Base-by-base conservation (phyloP, 306 rosid species). In the Gleditsia sinensis region DNA sequence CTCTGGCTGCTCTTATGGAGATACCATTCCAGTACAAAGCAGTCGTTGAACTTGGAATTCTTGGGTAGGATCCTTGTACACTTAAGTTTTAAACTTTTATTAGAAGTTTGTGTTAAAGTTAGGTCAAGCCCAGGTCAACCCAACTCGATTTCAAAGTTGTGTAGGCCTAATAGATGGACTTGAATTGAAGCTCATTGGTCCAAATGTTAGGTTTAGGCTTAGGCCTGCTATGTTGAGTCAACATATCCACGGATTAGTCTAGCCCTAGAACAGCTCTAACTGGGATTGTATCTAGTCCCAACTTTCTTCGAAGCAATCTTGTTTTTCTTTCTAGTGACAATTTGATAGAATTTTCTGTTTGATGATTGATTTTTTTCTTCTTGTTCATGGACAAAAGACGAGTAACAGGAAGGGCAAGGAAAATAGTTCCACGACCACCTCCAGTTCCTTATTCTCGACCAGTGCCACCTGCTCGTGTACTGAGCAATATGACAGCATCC, bases 1-100 rank as follows among this genome's bases (percentile, higher is more conserved):
- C 98, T 81, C 84, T 94, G 2, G 90, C 94, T 49, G 98, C 97
- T 75, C 97, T 94, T 56, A 94, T 94, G 98, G 97, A 91, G 85
- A 84, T 94, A 54, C 98, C 98, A 1, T 70, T 94, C 78, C 98
- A 94, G 78, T 94, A 88, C 42, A 91, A 89, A 90, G 97, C 98
- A 66, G 81, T 80, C 39, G 2, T 73, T 16, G 97, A 94, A 75
- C 68, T 88, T 19, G 64, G 70, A 45, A 40, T 85, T 60, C 89
- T 94, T 19, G 97, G 98, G 97, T 94, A 83, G 66, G 48, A 42
- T 76, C 58, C 71, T 27, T 61, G 32, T 30, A 40, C 60, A 3
- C 56, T 20, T 50, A 67, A 7, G 34, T 25, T 65, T 67, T 19
- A 60, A n/a, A n/a, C n/a, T n/a, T n/a, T n/a, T n/a, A n/a, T n/a